Evolutionary conservation across 2,329 filamentous ascomycete genomes (phyloP).

Genomic region (Chaetothyriales sp.): DNA sequence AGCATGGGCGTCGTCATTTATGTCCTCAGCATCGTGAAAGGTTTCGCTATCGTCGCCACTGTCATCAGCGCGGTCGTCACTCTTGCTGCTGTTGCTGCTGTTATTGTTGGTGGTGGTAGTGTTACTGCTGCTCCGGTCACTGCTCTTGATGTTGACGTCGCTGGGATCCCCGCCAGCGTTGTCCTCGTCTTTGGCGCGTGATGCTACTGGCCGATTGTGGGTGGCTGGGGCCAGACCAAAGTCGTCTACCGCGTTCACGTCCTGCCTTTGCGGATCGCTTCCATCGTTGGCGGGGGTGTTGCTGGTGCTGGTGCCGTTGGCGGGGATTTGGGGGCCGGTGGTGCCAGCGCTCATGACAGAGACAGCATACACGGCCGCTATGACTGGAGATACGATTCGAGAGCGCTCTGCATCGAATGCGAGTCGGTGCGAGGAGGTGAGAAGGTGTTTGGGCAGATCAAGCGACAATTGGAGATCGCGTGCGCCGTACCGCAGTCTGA

Average conservation of each 20-base stretch:
- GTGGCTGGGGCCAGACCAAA: constrained; percentile 51
- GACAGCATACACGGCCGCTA: background rate
- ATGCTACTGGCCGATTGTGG: constrained; percentile 2
- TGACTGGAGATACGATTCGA: background rate
- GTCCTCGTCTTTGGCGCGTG: constrained; percentile 1
- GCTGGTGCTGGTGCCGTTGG: background rate
- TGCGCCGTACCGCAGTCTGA: too few relatives aligned
- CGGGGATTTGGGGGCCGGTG: background rate
- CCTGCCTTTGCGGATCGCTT: background rate
- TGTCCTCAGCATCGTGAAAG: constrained; percentile 25
- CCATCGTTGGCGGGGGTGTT: background rate
- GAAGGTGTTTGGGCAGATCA: background rate
- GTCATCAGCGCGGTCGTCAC: constrained; percentile 14
- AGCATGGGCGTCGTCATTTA: constrained; percentile 9
- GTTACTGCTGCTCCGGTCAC: constrained; percentile 15
- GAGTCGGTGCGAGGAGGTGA: background rate
- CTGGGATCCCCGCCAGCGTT: constrained; percentile 28
- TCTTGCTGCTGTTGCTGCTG: background rate
- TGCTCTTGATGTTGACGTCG: constrained; percentile 23
- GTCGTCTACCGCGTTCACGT: constrained; percentile 44
- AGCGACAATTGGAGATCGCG: too few relatives aligned
- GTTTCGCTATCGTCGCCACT: constrained; percentile 26
- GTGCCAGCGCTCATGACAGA: background rate
- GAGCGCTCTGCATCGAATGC: background rate
- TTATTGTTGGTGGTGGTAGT: background rate